These are phyloP conservation scores for Udeniomyces megalosporus DNA, from an alignment of 768 basidiomycete species.

Conservation along the genomic window DNA sequence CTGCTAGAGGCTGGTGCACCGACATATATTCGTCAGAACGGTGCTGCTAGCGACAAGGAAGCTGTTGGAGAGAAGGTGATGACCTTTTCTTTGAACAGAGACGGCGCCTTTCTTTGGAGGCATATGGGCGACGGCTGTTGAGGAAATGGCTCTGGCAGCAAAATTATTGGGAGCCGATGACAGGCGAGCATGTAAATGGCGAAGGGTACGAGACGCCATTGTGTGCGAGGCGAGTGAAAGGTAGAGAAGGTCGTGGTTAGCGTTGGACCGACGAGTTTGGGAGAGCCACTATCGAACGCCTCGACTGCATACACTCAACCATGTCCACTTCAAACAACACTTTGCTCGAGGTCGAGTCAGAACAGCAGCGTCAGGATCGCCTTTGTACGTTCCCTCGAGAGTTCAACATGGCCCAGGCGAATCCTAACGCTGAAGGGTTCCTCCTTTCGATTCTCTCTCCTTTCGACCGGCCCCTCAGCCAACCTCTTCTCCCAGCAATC, in stretches of 20 bases:
- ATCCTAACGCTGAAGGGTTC: too few relatives aligned
- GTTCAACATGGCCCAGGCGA: too few relatives aligned
- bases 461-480: not conserved
- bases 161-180: too few relatives aligned
- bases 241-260: too few relatives aligned
- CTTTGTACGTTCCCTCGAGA: constrained; percentile 2
- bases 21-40: too few relatives aligned
- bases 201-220: not conserved
- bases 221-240: not conserved
- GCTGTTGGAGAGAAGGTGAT: too few relatives aligned
- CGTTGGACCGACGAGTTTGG: too few relatives aligned
- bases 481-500: not conserved
- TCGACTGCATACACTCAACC: not conserved
- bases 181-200: not conserved
- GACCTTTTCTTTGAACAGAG: too few relatives aligned
- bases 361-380: constrained; percentile 5
- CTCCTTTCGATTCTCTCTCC: not conserved
- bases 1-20: too few relatives aligned
- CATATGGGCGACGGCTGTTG: not conserved
- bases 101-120: not conserved
- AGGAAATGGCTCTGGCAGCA: too few relatives aligned
- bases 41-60: too few relatives aligned
- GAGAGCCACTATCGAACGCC: too few relatives aligned
- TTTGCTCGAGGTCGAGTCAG: constrained; percentile 11
- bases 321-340: not conserved